Conservation (phyloP, 1,284 basidiomycete genomes). For the Rhodotorula sp. region DNA sequence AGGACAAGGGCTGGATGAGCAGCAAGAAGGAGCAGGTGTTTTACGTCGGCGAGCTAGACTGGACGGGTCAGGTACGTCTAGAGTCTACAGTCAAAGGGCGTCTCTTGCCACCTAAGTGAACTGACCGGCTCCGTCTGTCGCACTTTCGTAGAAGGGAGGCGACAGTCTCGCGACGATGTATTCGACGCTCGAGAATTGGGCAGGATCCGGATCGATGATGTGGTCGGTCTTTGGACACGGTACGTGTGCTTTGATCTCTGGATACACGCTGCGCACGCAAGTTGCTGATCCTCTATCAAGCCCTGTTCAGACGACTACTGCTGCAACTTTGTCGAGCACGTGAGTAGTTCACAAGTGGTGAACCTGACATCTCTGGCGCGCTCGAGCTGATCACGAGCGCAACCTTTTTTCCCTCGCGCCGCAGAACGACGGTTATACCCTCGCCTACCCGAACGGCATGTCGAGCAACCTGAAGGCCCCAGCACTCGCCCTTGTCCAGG, state of each 20-base stretch:
- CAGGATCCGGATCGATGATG: slow-evolving; percentile 38
- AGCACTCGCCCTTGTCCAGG: slow-evolving; percentile 33
- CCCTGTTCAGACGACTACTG: slow-evolving; percentile 29
- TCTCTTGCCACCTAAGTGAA: neutral
- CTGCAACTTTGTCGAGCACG: slow-evolving; percentile 39
- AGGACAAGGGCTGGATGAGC: slow-evolving; percentile 32
- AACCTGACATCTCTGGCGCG: neutral
- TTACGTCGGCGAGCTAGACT: slow-evolving; percentile 44
- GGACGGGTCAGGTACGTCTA: slow-evolving; percentile 34
- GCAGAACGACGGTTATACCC: slow-evolving; percentile 44
- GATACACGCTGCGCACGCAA: neutral
- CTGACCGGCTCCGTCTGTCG: neutral
- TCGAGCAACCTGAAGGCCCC: slow-evolving; percentile 8
- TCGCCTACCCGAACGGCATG: slow-evolving; percentile 43
- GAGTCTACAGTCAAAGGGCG: too few relatives aligned
- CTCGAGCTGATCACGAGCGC: neutral
- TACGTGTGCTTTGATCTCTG: neutral
- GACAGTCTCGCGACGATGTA: slow-evolving; percentile 30
- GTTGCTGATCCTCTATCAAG: neutral
- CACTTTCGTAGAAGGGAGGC: slow-evolving; percentile 26
- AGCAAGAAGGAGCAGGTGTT: slow-evolving; percentile 28
- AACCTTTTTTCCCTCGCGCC: neutral
- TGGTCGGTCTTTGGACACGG: slow-evolving; percentile 42
- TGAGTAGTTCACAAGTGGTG: slow-evolving; percentile 3
- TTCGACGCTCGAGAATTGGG: slow-evolving; percentile 23